These are phyloP conservation scores for Corylus avellana DNA, from an alignment of 306 rosid species.

Conservation along the genomic window DNA sequence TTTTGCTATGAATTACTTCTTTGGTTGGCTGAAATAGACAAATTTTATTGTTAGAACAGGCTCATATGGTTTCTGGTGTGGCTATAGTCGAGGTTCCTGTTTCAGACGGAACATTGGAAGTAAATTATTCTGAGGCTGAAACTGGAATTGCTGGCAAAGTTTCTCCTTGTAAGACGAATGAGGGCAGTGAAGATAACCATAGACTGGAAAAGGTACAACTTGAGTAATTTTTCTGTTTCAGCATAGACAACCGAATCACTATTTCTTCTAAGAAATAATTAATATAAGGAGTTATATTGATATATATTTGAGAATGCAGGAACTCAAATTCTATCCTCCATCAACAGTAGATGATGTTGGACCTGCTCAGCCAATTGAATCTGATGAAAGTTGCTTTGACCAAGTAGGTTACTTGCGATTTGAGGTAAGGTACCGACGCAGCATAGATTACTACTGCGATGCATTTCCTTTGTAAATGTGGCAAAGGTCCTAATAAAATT, in stretches of 20 bases:
- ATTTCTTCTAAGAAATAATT: not conserved
- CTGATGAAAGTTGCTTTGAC: conserved; percentile 35
- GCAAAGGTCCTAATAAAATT: not conserved
- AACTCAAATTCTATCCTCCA: conserved; percentile 26
- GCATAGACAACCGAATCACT: conserved; percentile 15
- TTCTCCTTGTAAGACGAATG: conserved; percentile 19
- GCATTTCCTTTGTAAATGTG: not conserved
- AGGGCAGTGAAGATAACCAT: conserved; percentile 31
- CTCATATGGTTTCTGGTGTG: conserved; percentile 31
- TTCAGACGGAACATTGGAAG: conserved; percentile 40
- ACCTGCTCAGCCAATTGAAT: conserved; percentile 42
- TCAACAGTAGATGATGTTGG: conserved; percentile 33
- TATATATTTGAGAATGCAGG: conserved; percentile 46
- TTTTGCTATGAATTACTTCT: not conserved
- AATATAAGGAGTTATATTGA: conserved; percentile 4
- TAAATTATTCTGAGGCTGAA: conserved; percentile 32
- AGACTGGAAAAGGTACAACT: conserved; percentile 37
- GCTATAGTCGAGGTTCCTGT: conserved; percentile 31
- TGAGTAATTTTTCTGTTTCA: conserved; percentile 14
- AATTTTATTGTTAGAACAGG: conserved; percentile 49
- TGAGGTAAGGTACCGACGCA: conserved; percentile 54
- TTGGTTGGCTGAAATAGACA: conserved; percentile 1
- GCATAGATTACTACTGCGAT: not conserved
- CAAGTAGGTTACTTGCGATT: conserved; percentile 64
- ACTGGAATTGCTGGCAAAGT: conserved; percentile 25